Evolutionary conservation across 768 basidiomycete species (phyloP).

Genomic region (Termitomyces sp.): DNA sequence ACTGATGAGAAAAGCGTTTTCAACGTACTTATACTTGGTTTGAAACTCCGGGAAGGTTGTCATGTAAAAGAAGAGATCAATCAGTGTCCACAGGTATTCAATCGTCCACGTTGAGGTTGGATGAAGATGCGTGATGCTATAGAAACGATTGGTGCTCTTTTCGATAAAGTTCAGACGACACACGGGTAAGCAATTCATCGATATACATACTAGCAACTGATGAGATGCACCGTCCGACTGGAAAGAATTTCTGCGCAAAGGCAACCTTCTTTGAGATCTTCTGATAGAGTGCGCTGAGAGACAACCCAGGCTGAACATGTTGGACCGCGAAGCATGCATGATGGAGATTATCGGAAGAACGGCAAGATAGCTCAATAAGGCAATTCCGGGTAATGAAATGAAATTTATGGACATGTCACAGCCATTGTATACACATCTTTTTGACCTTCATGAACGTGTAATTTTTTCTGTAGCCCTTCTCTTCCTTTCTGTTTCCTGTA

Average conservation of each 20-base stretch:
- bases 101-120: too few species aligned
- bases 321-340: slow-evolving; percentile 3
- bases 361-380: slow-evolving; percentile 20
- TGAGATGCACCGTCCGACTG: neutral
- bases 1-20: too few species aligned
- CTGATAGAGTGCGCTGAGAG: neutral
- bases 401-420: slow-evolving; percentile 22
- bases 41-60: neutral
- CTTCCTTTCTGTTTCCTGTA: slow-evolving; percentile 14
- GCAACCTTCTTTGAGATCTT: neutral
- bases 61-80: neutral
- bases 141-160: neutral
- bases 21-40: too few species aligned
- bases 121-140: neutral
- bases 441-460: slow-evolving; percentile 25
- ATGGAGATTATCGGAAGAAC: slow-evolving; percentile 4
- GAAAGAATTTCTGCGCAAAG: neutral
- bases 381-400: slow-evolving; percentile 16
- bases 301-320: slow-evolving; percentile 1
- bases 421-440: slow-evolving; percentile 16
- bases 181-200: neutral
- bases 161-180: neutral
- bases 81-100: neutral
- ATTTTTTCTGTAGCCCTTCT: slow-evolving; percentile 13
- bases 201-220: neutral